These are phyloP conservation scores for Nakazawaea ernobii DNA, from an alignment of 805 yeast species.

Conservation along the genomic window DNA sequence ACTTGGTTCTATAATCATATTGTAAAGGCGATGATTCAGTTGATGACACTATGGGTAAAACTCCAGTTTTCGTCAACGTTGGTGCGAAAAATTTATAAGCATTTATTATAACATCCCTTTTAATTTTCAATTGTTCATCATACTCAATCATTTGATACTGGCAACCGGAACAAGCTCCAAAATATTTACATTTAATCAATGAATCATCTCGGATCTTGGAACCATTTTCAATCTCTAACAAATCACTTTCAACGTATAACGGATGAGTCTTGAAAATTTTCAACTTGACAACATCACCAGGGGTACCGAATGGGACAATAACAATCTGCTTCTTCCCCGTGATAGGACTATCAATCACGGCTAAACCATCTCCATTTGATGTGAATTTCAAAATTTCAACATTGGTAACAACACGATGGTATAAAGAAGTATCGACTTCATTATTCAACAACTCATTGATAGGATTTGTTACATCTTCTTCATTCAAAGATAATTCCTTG, in stretches of 20 bases:
- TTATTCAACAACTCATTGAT: slow-evolving; percentile 62
- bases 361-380: slow-evolving; percentile 88
- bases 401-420: slow-evolving; percentile 53
- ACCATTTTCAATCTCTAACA: slow-evolving; percentile 36
- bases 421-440: slow-evolving; percentile 34
- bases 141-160: slow-evolving; percentile 83
- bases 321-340: slow-evolving; percentile 48
- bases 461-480: slow-evolving; percentile 55
- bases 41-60: slow-evolving; percentile 54
- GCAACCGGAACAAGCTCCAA: slow-evolving; percentile 92
- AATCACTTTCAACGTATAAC: slow-evolving; percentile 66
- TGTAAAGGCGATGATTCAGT: slow-evolving; percentile 62
- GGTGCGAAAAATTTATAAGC: slow-evolving; percentile 82
- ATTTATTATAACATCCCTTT: slow-evolving; percentile 67
- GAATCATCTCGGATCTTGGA: slow-evolving; percentile 45
- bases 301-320: slow-evolving; percentile 79
- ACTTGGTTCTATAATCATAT: slow-evolving; percentile 79
- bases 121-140: slow-evolving; percentile 64
- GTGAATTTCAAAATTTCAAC: slow-evolving; percentile 55
- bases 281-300: slow-evolving; percentile 73
- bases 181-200: slow-evolving; percentile 71
- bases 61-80: slow-evolving; percentile 30
- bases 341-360: slow-evolving; percentile 58
- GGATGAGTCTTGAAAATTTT: slow-evolving; percentile 77
- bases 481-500: slow-evolving; percentile 31